Evolutionary conservation across 176 grass and related monocot genomes (phyloP), one percentile per base, ranked within the genome.

Genomic region (Aegilops umbellulata): DNA sequence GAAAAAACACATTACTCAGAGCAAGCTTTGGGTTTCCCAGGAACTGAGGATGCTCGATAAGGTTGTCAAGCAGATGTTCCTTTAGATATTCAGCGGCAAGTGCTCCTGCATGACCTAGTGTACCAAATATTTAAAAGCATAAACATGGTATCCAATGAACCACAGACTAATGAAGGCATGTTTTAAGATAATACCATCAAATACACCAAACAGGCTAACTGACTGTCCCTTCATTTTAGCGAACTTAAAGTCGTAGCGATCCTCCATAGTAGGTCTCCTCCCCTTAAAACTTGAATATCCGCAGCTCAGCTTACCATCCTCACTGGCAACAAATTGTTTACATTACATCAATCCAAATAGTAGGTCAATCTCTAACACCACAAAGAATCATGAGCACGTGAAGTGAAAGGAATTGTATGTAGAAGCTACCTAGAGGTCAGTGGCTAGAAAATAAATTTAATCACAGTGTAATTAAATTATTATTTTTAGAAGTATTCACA

Each of bases 51-150:
- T 98, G 93, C 8, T 94, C 89, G 69, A 95, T 65, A 68, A 98
- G 83, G 70, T 95, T 95, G 76, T 98, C 92, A 78, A 98, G 92
- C 65, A 98, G 80, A 85, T 92, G 80, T 1, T 98, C 93, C 78
- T 98, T 98, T 30, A 98, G 86, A 87, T 94, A 95, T 77, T 94
- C 86, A 76, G 93, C 93, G 25, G 95, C 91, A 84, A 91, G 83
- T 58, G 86, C 34, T 66, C 93, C 93, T 29, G 90, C 95, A 86
- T 98, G 93, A 57, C 95, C 95, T 95, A 57, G 74, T 35, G 42
- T 84, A 87, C 83, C 65, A 86, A 85, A 15, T 10, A 35, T 67
- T 74, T 22, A 77, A 67, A 19, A 71, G 14, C 61, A 74, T 79
- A 19, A 69, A 76, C 23, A 60, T 74, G 44, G 20, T 74, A 70